Conservation (phyloP, 2,329 filamentous ascomycete genomes). For the Chaetomium strumarium region DNA sequence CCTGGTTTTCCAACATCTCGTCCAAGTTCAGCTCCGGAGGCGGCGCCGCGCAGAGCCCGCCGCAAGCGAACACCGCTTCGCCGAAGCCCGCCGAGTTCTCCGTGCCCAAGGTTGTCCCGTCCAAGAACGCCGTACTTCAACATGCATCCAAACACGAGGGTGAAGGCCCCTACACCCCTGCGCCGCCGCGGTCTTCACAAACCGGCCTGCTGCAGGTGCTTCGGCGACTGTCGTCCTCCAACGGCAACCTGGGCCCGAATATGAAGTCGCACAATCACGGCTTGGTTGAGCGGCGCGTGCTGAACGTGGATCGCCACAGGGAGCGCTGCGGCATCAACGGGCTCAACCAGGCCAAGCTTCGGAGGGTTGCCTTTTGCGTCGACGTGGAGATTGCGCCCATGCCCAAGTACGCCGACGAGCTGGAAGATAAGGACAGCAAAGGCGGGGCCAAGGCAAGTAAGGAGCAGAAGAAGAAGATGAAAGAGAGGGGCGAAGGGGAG, state of each 20-base stretch:
- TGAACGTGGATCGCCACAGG: conserved; percentile 79
- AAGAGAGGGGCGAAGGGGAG: conserved; percentile 67
- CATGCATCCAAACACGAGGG: conserved; percentile 51
- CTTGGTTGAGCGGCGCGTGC: conserved; percentile 69
- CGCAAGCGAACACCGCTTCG: conserved; percentile 30
- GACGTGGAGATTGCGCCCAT: conserved; percentile 94
- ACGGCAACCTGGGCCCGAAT: conserved; percentile 40
- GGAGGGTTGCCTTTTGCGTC: conserved; percentile 89
- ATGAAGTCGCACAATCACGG: conserved; percentile 53
- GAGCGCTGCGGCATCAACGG: conserved; percentile 75
- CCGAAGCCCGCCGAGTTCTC: conserved; percentile 39
- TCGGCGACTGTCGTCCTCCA: conserved; percentile 70
- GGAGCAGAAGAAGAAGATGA: conserved; percentile 56
- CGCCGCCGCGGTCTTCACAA: conserved; percentile 62
- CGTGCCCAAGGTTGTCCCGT: conserved; percentile 44
- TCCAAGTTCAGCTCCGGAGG: conserved; percentile 77
- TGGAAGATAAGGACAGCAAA: conserved; percentile 33
- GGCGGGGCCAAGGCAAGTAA: conserved; percentile 41
- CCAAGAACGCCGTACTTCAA: conserved; percentile 54
- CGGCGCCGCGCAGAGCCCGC: conserved; percentile 27
- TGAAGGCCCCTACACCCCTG: conserved; percentile 64
- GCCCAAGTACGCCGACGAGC: conserved; percentile 66
- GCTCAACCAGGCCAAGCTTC: conserved; percentile 71
- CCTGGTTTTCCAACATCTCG: conserved; percentile 91
- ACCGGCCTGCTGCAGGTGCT: conserved; percentile 77